A percentile compares a stretch with the other conserved stretches of the same genome.
phyloP scores from a whole-genome alignment of 2,329 filamentous ascomycete species.

The Chaetomium sp. region DNA sequence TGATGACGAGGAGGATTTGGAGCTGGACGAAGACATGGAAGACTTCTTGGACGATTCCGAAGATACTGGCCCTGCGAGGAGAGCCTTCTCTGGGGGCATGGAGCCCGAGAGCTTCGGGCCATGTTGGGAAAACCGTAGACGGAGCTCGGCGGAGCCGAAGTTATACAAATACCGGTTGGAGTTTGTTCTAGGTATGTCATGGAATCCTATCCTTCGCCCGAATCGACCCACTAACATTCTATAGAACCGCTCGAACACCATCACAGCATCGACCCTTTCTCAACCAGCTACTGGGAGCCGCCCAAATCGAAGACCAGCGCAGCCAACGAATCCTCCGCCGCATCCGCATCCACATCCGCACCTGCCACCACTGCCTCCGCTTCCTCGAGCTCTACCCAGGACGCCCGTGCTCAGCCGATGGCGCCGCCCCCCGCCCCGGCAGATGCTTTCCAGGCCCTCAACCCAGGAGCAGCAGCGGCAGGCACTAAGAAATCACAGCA shows the following conservation, averaged over 20 bases:
- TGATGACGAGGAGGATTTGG: conserved; percentile 67
- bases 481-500: conserved; percentile 39
- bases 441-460: conserved; percentile 33
- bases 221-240: conserved; percentile 24
- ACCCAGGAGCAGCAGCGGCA: conserved; percentile 15
- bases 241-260: conserved; percentile 53
- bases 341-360: conserved; percentile 21
- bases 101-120: conserved; percentile 78
- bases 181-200: conserved; percentile 66
- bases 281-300: conserved; percentile 73
- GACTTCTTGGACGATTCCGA: conserved; percentile 89
- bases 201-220: not conserved
- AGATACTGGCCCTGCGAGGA: conserved; percentile 59
- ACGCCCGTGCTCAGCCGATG: conserved; percentile 22
- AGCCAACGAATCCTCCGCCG: conserved; percentile 32
- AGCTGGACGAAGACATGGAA: conserved; percentile 83
- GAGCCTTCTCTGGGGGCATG: conserved; percentile 67
- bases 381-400: conserved; percentile 8
- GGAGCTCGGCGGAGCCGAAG: conserved; percentile 51
- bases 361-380: conserved; percentile 6
- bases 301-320: conserved; percentile 38
- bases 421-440: conserved; percentile 28
- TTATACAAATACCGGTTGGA: conserved; percentile 70
- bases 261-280: conserved; percentile 77
- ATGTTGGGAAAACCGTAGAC: conserved; percentile 71